Percentiles rank a stretch among this genome's conserved stretches.
phyloP scores from a whole-genome alignment of 306 rosid species.

The Dryas alaskensis region DNA sequence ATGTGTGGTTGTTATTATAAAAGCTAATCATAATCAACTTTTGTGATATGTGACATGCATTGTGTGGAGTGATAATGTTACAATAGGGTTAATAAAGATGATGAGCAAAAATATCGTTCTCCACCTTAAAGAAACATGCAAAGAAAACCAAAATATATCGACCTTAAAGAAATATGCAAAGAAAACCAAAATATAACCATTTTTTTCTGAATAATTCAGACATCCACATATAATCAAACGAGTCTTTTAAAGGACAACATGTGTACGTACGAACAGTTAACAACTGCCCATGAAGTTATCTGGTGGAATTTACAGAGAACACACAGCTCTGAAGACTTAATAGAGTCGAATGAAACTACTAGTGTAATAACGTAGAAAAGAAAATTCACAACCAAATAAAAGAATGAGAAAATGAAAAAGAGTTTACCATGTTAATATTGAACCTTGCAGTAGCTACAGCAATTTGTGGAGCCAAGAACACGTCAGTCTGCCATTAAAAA shows the following conservation, averaged over 20 bases:
- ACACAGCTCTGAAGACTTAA: neutral
- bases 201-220: neutral
- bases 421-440: conserved; percentile 35
- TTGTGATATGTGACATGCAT: no score
- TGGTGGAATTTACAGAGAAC: neutral
- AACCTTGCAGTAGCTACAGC: conserved; percentile 19
- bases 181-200: neutral
- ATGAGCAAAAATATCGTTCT: no score
- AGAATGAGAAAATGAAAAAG: conserved; percentile 5
- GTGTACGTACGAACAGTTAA: neutral
- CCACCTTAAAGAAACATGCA: neutral
- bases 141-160: neutral
- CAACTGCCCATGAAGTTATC: neutral
- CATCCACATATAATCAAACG: neutral
- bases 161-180: neutral
- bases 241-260: neutral
- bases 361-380: neutral
- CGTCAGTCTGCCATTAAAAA: conserved; percentile 35
- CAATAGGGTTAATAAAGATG: no score
- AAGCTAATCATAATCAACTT: no score
- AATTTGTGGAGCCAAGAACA: conserved; percentile 49
- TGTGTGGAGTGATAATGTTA: no score
- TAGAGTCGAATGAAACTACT: neutral
- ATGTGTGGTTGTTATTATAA: no score
- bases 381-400: neutral